Evolutionary conservation across 345 rosid genomes (phyloP).

Genomic region (Euphorbia peplus): DNA sequence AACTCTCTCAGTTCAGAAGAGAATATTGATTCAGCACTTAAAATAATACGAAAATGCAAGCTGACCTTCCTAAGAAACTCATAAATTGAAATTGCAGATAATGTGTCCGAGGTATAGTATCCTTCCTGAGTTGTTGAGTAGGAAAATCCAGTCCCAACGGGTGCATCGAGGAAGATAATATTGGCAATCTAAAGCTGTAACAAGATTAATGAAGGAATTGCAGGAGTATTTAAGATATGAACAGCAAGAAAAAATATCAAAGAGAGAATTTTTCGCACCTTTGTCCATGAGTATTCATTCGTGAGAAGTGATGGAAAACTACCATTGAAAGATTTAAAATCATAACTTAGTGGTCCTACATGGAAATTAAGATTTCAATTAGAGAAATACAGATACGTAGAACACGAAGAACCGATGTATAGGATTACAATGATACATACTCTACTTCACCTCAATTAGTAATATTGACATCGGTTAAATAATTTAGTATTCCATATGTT

Average conservation of each 20-base stretch:
- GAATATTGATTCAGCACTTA: background rate
- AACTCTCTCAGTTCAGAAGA: background rate
- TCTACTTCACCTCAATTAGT: too few relatives aligned
- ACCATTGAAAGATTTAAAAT: conserved; percentile 30
- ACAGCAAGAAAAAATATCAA: background rate
- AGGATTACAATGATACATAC: too few relatives aligned
- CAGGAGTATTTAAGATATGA: background rate
- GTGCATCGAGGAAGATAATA: conserved; percentile 34
- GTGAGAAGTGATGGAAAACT: conserved; percentile 29
- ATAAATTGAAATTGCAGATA: conserved; percentile 8
- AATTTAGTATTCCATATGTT: too few relatives aligned
- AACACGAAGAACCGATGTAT: background rate
- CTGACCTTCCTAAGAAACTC: conserved; percentile 29
- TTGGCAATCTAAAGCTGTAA: conserved; percentile 22
- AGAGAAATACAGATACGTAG: background rate
- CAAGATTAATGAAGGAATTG: background rate
- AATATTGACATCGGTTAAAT: too few relatives aligned
- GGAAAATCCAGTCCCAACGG: conserved; percentile 39
- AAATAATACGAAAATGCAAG: background rate
- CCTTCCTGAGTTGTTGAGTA: conserved; percentile 23
- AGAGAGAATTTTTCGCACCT: conserved; percentile 17
- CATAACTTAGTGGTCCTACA: conserved; percentile 38
- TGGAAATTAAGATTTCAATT: background rate
- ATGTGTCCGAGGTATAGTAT: conserved; percentile 16
- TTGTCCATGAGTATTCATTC: conserved; percentile 41